Evolutionary conservation across 129 eudicot species (phyloP), one percentile per base, ranked within the genome.

Genomic region (Smallanthus sonchifolius): DNA sequence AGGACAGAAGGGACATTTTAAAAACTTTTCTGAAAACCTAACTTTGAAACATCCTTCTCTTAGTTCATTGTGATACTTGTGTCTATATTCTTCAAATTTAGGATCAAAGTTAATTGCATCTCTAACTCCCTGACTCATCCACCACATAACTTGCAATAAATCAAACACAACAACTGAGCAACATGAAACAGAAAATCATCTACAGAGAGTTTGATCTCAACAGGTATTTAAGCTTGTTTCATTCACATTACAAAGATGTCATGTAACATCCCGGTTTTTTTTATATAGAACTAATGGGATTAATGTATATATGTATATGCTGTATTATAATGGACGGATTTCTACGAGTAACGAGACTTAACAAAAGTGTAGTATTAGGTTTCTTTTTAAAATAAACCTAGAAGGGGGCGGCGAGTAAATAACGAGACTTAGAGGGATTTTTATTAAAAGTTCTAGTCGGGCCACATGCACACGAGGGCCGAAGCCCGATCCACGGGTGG

Each of bases 1-100:
- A 24, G 30, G 30, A 24, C 30, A 24, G 30, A 83, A 90, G 24
- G 96, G 96, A 66, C 96, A 90, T 68, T 78, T 52, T 63, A 73
- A 65, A 75, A 35, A 55, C 40, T 55, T 19, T 78, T 1, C 30
- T 24, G 30, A 24, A 24, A 24, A 24, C 30, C 30, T 24, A 24
- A 24, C 81, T 55, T 66, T 83, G 10, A 54, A 51, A 8, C 10
- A 13, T 9, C 75, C 87, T 40, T 83, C 81, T 75, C 70, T 84
- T 63, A 89, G 62, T 38, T 87, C 82, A 55, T 78, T 61, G 39
- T 84, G 83, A 75, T 81, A 86, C 74, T 61, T 72, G 56, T 65
- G 57, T 45, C 51, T 84, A 51, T 83, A 79, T 10, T 78, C 85
- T 34, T 84, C 82, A 43, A 84, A 40, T 79, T 81, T 80, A 14